Evolutionary conservation across 306 rosid species (phyloP).

Genomic region (Amphicarpaea edgeworthii): DNA sequence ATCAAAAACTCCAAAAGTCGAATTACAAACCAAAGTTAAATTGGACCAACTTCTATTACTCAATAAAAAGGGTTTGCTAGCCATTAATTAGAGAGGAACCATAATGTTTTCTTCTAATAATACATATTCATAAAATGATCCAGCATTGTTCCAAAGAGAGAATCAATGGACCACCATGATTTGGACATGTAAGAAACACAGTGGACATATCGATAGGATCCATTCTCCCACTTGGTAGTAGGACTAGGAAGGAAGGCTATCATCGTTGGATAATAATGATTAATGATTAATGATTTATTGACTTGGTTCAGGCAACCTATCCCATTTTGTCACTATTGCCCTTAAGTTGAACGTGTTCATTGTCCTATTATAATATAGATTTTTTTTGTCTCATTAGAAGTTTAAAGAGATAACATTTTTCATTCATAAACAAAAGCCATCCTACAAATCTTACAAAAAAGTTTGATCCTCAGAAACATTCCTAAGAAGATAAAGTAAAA

Average conservation of each 20-base stretch:
- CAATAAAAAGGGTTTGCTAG: no score
- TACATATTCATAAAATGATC: background rate
- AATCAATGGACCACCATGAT: conserved; percentile 9
- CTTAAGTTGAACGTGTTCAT: conserved; percentile 18
- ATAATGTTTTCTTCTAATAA: background rate
- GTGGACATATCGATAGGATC: background rate
- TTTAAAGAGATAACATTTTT: background rate
- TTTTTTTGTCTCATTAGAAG: background rate
- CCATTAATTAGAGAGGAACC: background rate
- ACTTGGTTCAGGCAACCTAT: conserved; percentile 16
- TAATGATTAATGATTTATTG: background rate
- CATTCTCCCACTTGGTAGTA: conserved; percentile 6
- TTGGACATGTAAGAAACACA: conserved; percentile 8
- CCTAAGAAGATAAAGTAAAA: no score
- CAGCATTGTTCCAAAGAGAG: background rate
- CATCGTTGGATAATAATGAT: background rate
- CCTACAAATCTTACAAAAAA: background rate
- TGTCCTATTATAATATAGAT: background rate
- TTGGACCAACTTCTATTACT: no score
- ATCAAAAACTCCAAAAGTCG: no score
- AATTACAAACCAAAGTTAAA: no score
- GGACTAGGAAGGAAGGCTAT: conserved; percentile 10
- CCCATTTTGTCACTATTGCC: conserved; percentile 21
- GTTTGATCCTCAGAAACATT: no score
- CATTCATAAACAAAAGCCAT: background rate